phyloP scores from a whole-genome alignment of 2,329 filamentous ascomycete species.

The Fusarium pilosicola region DNA sequence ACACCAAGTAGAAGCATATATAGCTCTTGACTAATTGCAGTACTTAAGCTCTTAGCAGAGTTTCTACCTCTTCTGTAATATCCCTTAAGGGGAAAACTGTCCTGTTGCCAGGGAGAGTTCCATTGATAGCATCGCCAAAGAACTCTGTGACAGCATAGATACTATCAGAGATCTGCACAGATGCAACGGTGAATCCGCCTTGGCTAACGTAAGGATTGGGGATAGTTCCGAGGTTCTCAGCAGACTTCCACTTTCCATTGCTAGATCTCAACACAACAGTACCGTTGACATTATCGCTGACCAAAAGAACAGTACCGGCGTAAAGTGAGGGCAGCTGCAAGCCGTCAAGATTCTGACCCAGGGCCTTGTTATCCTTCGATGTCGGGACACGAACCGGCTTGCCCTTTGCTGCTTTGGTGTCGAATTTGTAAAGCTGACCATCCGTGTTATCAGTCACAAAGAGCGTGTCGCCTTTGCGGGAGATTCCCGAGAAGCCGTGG shows the following conservation, averaged over 20 bases:
- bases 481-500: not conserved
- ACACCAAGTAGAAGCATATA: too few species aligned
- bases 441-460: constrained; percentile 45
- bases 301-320: constrained; percentile 48
- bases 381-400: not conserved
- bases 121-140: constrained; percentile 13
- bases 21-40: accelerated
- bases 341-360: constrained; percentile 38
- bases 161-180: constrained; percentile 20
- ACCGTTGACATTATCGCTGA: constrained; percentile 46
- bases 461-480: constrained; percentile 34
- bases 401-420: constrained; percentile 34
- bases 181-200: constrained; percentile 22
- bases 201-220: constrained; percentile 28
- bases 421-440: constrained; percentile 50
- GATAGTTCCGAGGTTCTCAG: constrained; percentile 49
- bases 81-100: constrained; percentile 7
- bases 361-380: not conserved
- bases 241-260: constrained; percentile 49
- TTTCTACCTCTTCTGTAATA: constrained; percentile 5
- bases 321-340: constrained; percentile 49
- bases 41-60: not conserved
- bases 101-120: not conserved
- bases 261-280: constrained; percentile 50
- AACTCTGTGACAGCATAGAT: constrained; percentile 7